phyloP scores from a whole-genome alignment of 768 basidiomycete species.

The Collybiopsis luxurians region DNA sequence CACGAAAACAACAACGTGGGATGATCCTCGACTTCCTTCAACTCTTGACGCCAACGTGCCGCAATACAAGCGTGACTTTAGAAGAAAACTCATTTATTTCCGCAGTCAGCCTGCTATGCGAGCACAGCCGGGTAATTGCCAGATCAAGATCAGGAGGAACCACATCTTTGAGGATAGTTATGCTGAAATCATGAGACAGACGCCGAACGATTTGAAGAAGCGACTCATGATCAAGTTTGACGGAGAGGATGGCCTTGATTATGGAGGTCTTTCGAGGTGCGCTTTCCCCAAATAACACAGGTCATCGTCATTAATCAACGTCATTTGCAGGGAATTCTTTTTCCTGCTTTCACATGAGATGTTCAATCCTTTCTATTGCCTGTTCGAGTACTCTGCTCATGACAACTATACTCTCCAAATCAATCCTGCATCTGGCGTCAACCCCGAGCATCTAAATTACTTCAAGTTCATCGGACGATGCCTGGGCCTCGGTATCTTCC shows the following conservation, averaged over 20 bases:
- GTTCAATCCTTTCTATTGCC: constrained; percentile 99
- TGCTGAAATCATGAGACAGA: constrained; percentile 99
- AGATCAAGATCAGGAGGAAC: constrained; percentile 96
- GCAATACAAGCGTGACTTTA: constrained; percentile 99
- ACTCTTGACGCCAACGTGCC: constrained; percentile 96
- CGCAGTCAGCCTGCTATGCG: constrained; percentile 97
- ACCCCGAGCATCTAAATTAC: constrained; percentile 99
- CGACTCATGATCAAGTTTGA: constrained; percentile 99
- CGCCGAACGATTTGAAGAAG: constrained; percentile 98
- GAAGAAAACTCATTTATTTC: constrained; percentile 99
- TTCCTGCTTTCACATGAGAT: constrained; percentile 99
- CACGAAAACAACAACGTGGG: constrained; percentile 99
- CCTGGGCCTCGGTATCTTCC: constrained; percentile 96
- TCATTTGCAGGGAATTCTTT: constrained; percentile 88
- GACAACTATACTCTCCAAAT: constrained; percentile 99
- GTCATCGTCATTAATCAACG: constrained; percentile 1
- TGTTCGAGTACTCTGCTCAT: constrained; percentile 99
- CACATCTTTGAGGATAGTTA: constrained; percentile 99
- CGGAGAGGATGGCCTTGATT: constrained; percentile 98
- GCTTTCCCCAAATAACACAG: constrained; percentile 18
- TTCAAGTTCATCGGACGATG: constrained; percentile 99
- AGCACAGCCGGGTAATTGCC: constrained; percentile 97
- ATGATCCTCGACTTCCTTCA: constrained; percentile 94
- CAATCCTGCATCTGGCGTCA: constrained; percentile 96
- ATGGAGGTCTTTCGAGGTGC: constrained; percentile 94